Evolutionary conservation across 78 protist species (phyloP), one percentile per base, ranked within the genome.

Genomic region (Dictyostelium intermedium): DNA sequence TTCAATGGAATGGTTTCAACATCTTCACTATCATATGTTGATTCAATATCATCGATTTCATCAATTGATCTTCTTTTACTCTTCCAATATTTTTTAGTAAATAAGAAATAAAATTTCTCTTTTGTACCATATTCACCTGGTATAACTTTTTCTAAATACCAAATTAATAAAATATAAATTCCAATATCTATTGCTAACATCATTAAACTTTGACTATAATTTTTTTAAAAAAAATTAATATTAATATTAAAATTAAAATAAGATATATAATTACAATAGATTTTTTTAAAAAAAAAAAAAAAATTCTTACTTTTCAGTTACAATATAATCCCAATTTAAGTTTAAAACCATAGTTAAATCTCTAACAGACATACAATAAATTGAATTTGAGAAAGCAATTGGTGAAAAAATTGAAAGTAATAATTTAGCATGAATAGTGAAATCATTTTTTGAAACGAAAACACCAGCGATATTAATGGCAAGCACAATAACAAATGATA

Each of bases 121-220:
- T 47, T 34, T 11, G 91, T 77, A n/a, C 95, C 95, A 66, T 72
- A 91, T 61, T 76, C 84, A 23, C 84, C 70, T n/a, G 83, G 47
- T 18, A 76, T 30, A 27, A 91, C 50, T 37, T 91, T 50, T 34
- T 41, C 74, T 25, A 83, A 84, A 47, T 91, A 91, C 95, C 95
- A 91, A 47, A 50, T 73, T n/a, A 91, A 9, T 8, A 84, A 1
- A 16, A 34, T 20, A 66, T 91, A 91, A 18, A 91, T 35, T 25
- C 47, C 37, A 47, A 76, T 56, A 66, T 91, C 95, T 16, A 91
- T 27, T 5, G 41, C 16, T 43, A 91, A 41, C 95, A 91, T 50
- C 32, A 23, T 1, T 53, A 82, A 47, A 61, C 83, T 82, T 23
- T 45, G 87, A 14, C 50, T 53, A 1, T 45, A 4, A n/a, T n/a